Base-by-base conservation (phyloP, 306 rosid species). In the Prunus mira region DNA sequence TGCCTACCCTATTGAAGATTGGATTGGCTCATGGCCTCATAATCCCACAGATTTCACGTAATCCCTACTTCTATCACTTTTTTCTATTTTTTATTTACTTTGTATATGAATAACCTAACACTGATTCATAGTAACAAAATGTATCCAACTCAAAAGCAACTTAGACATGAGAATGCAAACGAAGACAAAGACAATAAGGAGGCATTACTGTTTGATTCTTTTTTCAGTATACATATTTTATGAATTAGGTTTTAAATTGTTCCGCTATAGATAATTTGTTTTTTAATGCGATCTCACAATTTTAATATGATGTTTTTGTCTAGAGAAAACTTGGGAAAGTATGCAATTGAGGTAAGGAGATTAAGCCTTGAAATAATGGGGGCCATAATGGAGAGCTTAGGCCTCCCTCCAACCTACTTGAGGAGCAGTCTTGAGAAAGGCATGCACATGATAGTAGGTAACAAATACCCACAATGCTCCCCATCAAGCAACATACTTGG, bases 371-470 rank as follows among this genome's bases (percentile, higher is more conserved):
- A 34, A 3, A 38, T 75, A 32, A n/a, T 65, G 56, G 54, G 24
- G 51, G 79, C 72, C 20, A 32, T 65, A 6, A 14, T 32, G 64
- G 79, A 75, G 79, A 75, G 79, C 51, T 52, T 51, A 75, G 79
- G 72, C 11, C 12, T 75, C 2, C 13, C 24, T 32, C 64, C 79
- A 75, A 65, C 55, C 19, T 34, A 75, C 71, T 30, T 51, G 51
- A 64, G 72, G 28, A 60, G 32, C 58, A 75, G 45, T 11, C 22
- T 75, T 34, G 54, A 65, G 51, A 34, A 75, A 32, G 79, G 79
- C 51, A 65, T 64, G 63, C 79, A 65, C 2, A 30, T 65, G 13
- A 12, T 50, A 64, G 27, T 38, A 4, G 24, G 7, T 6, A 75
- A 34, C 24, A n/a, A 12, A 1, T 75, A 75, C 41, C 51, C 24